Percentiles rank a stretch among this genome's conserved stretches.
These are phyloP conservation scores for Scedosporium boydii DNA, from an alignment of 2,329 filamentous ascomycete genomes.

Conservation along the genomic window DNA sequence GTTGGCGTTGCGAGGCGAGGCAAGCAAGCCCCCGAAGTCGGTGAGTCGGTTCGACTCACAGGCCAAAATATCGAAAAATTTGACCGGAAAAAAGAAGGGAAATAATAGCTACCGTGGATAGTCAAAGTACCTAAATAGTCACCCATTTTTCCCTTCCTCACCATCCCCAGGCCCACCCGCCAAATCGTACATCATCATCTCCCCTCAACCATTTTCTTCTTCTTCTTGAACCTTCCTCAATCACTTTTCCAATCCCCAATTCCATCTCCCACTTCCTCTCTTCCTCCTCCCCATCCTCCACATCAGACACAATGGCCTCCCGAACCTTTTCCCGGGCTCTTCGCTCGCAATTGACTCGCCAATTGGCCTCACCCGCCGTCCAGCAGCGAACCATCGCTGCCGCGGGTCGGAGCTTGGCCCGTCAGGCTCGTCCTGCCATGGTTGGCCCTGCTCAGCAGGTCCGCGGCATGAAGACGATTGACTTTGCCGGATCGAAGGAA, in stretches of 20 bases:
- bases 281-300: constrained; percentile 20
- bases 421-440: constrained; percentile 42
- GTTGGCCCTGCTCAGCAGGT: constrained; percentile 54
- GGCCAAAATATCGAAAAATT: background rate
- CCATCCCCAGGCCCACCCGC: background rate
- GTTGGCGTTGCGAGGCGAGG: background rate
- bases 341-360: constrained; percentile 53
- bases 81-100: background rate
- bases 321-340: constrained; percentile 62
- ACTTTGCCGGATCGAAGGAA: constrained; percentile 95
- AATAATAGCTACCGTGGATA: background rate
- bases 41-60: constrained; percentile 2
- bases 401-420: constrained; percentile 42
- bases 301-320: constrained; percentile 55
- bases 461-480: constrained; percentile 94
- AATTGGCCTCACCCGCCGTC: constrained; percentile 49
- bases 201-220: constrained; percentile 6
- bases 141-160: constrained; percentile 7
- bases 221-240: constrained; percentile 9
- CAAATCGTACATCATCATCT: background rate
- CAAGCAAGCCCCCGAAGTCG: background rate
- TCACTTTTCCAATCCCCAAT: constrained; percentile 13
- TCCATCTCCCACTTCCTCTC: constrained; percentile 18
- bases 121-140: constrained; percentile 6
- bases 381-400: constrained; percentile 56